phyloP scores from a whole-genome alignment of 176 grass and related monocot species.

The Oryza glaberrima region DNA sequence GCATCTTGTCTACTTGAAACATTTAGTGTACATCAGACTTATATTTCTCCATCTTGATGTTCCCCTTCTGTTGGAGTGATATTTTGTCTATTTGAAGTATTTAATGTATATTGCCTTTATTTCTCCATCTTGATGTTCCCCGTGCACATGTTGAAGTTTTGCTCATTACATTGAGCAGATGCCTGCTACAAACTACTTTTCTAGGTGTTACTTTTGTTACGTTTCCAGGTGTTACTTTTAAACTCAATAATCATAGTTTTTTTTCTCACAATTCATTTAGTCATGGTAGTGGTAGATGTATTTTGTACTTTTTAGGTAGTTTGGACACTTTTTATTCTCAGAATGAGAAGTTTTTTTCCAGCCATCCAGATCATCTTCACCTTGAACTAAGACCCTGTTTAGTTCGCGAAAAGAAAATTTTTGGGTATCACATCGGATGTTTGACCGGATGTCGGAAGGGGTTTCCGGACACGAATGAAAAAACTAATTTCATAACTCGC shows the following conservation, averaged over 20 bases:
- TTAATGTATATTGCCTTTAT: no score
- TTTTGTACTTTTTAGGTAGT: not conserved
- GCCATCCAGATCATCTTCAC: not conserved
- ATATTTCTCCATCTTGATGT: not conserved
- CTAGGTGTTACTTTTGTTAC: not conserved
- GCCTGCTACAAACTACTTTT: no score
- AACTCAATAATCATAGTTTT: not conserved
- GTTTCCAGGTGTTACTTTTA: not conserved
- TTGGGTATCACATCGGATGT: no score
- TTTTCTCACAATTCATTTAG: conserved; percentile 18
- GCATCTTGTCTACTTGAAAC: not conserved
- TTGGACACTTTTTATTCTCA: conserved; percentile 23
- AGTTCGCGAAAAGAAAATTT: no score
- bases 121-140: no score
- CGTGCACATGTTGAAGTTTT: not conserved
- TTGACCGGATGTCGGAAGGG: no score
- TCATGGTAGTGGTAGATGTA: not conserved
- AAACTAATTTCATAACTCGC: no score
- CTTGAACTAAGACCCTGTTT: no score
- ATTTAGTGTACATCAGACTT: conserved; percentile 15
- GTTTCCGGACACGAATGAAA: no score
- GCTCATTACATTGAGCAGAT: conserved; percentile 6
- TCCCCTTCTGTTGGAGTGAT: not conserved
- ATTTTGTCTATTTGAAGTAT: no score
- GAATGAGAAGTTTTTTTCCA: not conserved